Percentiles rank a stretch among this genome's conserved stretches.
These are phyloP conservation scores for Insectozyma bohioensis DNA, from an alignment of 1,139 yeast genomes.

Conservation along the genomic window DNA sequence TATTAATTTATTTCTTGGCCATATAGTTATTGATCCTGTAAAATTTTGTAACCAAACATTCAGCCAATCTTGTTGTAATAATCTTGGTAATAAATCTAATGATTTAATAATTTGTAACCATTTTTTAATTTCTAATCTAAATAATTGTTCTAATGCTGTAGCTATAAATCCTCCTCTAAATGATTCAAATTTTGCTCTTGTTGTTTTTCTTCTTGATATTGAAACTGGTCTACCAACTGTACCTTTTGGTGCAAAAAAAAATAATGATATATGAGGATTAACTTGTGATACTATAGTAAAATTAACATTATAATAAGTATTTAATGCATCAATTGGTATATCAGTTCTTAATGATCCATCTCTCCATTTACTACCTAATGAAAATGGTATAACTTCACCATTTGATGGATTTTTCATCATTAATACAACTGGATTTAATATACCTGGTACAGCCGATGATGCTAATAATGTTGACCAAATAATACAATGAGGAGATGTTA, in stretches of 20 bases:
- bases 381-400: slow-evolving; percentile 56
- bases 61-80: slow-evolving; percentile 80
- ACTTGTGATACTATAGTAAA: slow-evolving; percentile 80
- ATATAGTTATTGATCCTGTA: slow-evolving; percentile 72
- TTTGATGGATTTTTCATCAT: slow-evolving; percentile 63
- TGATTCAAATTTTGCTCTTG: slow-evolving; percentile 35
- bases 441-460: slow-evolving; percentile 82
- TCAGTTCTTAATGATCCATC: slow-evolving; percentile 76
- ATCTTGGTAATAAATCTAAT: slow-evolving; percentile 65
- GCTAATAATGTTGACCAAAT: slow-evolving; percentile 79
- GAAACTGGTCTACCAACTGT: slow-evolving; percentile 80
- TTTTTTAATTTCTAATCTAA: slow-evolving; percentile 70
- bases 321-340: slow-evolving; percentile 65
- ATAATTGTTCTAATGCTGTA: slow-evolving; percentile 67
- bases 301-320: slow-evolving; percentile 76
- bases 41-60: slow-evolving; percentile 73
- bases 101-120: slow-evolving; percentile 71
- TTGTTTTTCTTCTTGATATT: slow-evolving; percentile 46
- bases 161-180: slow-evolving; percentile 78
- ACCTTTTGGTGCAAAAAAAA: slow-evolving; percentile 78
- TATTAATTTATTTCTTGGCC: slow-evolving; percentile 62
- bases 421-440: slow-evolving; percentile 76
- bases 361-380: slow-evolving; percentile 73
- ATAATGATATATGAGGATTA: slow-evolving; percentile 76
- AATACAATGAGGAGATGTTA: slow-evolving; percentile 80